Conservation (phyloP, 2,329 filamentous ascomycete genomes). For the Epichloe elymi region DNA sequence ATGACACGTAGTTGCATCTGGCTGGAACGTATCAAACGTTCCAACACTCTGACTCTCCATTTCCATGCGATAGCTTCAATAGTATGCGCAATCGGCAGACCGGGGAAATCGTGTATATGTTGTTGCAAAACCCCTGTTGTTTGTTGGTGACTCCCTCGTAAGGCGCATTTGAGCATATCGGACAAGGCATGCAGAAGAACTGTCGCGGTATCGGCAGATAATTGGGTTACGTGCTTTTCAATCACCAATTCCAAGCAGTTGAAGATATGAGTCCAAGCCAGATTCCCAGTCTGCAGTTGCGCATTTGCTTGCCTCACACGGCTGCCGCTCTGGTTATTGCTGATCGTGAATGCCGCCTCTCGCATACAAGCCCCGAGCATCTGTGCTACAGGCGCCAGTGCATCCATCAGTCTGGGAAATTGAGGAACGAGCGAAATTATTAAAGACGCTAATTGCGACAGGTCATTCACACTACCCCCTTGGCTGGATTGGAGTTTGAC, state of each 20-base stretch:
- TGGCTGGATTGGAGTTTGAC: conserved; percentile 28
- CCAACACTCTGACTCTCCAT: conserved; percentile 58
- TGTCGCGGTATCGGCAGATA: conserved; percentile 32
- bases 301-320: conserved; percentile 14
- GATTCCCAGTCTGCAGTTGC: conserved; percentile 26
- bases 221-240: conserved; percentile 41
- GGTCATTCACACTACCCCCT: conserved; percentile 29
- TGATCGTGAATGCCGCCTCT: conserved; percentile 15
- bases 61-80: conserved; percentile 41
- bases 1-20: conserved; percentile 83
- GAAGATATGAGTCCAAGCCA: conserved; percentile 30
- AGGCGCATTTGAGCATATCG: conserved; percentile 28
- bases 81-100: conserved; percentile 25
- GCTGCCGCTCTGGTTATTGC: conserved; percentile 7
- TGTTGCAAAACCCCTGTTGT: conserved; percentile 18
- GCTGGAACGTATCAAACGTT: conserved; percentile 64
- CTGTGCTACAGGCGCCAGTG: conserved; percentile 25
- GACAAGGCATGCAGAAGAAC: conserved; percentile 27
- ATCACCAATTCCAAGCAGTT: conserved; percentile 31
- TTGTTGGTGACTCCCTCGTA: conserved; percentile 24
- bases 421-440: conserved; percentile 29
- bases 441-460: conserved; percentile 29
- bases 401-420: conserved; percentile 34
- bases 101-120: conserved; percentile 18
- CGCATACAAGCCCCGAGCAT: conserved; percentile 20